These are phyloP conservation scores for Amborella trichopoda DNA, from an alignment of 164 flowering plant species.

Conservation along the genomic window DNA sequence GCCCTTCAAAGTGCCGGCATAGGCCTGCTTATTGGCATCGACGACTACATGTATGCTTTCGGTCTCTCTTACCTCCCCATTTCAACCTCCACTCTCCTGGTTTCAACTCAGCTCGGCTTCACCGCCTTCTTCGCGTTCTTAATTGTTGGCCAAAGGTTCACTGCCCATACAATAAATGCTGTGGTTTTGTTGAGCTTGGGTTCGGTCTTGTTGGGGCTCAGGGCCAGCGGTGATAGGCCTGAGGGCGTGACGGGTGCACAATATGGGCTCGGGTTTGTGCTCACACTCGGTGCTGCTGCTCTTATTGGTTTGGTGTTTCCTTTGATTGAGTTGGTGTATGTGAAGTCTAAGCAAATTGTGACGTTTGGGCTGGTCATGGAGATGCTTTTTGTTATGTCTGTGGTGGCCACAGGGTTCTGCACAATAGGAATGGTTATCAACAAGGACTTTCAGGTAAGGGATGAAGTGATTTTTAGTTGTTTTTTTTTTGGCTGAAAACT, in stretches of 20 bases:
- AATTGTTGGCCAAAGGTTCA: conserved; percentile 8
- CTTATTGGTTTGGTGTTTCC: conserved; percentile 8
- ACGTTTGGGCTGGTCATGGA: conserved; percentile 8
- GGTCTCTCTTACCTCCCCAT: conserved; percentile 13
- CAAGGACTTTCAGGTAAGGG: conserved; percentile 11
- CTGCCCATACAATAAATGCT: conserved; percentile 8
- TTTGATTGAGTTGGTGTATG: conserved; percentile 5
- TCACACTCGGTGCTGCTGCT: conserved; percentile 8
- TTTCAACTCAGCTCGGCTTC: conserved; percentile 13
- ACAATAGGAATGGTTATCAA: conserved; percentile 13
- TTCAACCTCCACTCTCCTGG: conserved; percentile 14
- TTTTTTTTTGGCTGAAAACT: background rate
- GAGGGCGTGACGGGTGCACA: conserved; percentile 2
- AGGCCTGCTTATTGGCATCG: conserved; percentile 11
- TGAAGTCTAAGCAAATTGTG: conserved; percentile 5
- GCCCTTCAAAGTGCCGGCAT: conserved; percentile 2
- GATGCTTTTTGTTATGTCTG: conserved; percentile 6
- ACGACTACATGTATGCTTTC: conserved; percentile 12
- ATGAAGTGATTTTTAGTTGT: too few species aligned
- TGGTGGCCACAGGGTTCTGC: conserved; percentile 10
- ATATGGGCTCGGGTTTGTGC: conserved; percentile 8
- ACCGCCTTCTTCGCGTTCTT: conserved; percentile 9
- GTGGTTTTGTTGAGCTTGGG: conserved; percentile 10
- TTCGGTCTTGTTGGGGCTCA: conserved; percentile 6
- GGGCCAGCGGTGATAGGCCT: conserved; percentile 10